Base-by-base conservation (phyloP, 1,139 yeast genomes). In the Suzukiozyma palmioleophila region DNA sequence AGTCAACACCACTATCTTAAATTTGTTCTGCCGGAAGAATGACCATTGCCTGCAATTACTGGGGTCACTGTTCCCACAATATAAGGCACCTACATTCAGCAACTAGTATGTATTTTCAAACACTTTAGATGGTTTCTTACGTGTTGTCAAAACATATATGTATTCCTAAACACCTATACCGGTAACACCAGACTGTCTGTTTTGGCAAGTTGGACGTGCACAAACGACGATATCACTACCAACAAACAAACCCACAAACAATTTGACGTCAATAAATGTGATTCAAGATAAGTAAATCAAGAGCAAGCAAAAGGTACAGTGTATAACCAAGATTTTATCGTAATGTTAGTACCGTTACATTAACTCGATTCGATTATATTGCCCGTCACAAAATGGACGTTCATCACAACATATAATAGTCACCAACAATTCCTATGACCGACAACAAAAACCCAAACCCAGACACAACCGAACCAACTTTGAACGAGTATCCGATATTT, bases 361-460 rank as follows among this genome's bases (percentile, higher is more conserved):
- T 28, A 13, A 28, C 31, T 28, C 31, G n/a, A 13, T 26, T 12
- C n/a, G 13, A 26, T 8, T 4, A 9, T 11, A 26, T 12, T 10
- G 10, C 26, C 26, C 28, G 6, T 11, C 28, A 11, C 8, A 26
- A 26, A 5, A 11, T 26, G 5, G n/a, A 26, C 28, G 5, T 21
- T 30, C 28, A 31, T 49, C 45, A 58, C 42, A 59, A 52, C 40
- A 59, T 53, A 43, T 54, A 62, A 41, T 50, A 59, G 49, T 77
- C 83, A 15, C 83, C 83, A 38, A 70, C 44, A 40, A 73, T 63
- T 8, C 83, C 83, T 42, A 77, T 51, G 8, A 63, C 44, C 18
- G 76, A 66, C 39, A 77, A 54, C 10, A 64, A 48, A 41, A 74
- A 69, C 8, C 76, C 67, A 13, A 62, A 49, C 13, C 71, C 75